Conservation (phyloP, 371 early-diverging fungal species). For the Saksenaea vasiformis region DNA sequence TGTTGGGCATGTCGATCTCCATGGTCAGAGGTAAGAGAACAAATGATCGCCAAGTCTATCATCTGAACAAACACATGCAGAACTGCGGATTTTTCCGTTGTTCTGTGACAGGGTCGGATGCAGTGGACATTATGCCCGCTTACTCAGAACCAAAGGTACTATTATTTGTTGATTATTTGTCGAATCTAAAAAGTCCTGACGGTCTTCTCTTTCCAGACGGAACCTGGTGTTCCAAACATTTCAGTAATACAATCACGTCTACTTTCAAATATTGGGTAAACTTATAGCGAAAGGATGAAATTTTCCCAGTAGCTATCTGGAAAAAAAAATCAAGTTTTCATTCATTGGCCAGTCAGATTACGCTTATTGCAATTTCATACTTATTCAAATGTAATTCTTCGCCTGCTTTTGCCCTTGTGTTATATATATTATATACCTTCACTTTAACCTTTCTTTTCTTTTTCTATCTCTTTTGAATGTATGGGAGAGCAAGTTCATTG, state of each 20-base stretch:
- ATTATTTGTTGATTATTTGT: neutral
- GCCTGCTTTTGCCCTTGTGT: no score
- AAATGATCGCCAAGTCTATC: neutral
- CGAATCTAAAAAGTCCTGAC: neutral
- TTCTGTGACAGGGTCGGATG: constrained; percentile 9
- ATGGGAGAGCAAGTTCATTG: no score
- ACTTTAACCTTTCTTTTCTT: no score
- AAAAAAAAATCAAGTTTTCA: neutral
- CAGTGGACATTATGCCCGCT: neutral
- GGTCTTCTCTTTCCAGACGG: neutral
- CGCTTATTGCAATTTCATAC: no score
- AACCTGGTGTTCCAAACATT: neutral
- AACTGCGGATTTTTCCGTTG: constrained; percentile 36
- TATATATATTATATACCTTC: no score
- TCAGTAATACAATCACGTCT: constrained; percentile 2
- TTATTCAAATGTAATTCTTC: no score
- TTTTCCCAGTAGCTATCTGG: neutral
- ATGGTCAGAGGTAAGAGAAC: constrained; percentile 38
- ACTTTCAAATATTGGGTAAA: neutral
- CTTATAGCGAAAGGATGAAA: neutral
- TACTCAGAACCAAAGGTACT: constrained; percentile 4
- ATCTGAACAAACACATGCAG: constrained; percentile 8
- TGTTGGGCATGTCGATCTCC: constrained; percentile 64
- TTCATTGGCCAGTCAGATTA: no score
- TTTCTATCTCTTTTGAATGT: no score